Evolutionary conservation across 2,329 filamentous ascomycete genomes (phyloP), one percentile per base, ranked within the genome.

Genomic region (Graphiopsis chlorocephala): DNA sequence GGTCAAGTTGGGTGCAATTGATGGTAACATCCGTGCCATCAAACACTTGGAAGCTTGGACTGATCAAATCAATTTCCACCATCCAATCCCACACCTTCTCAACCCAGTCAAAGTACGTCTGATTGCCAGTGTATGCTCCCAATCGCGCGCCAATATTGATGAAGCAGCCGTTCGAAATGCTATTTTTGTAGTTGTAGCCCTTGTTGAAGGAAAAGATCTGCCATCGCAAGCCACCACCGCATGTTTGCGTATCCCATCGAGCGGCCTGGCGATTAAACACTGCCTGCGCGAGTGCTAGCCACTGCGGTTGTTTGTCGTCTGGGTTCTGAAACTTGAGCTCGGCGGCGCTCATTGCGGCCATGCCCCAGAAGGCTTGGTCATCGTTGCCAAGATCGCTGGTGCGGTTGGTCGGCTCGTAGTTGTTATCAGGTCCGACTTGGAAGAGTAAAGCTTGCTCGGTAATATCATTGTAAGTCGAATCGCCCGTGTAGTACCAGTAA

Each of bases 401-500:
- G 61, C 76, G 75, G 61, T 77, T 78, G 12, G 68, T 65, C 2
- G 87, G 87, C 83, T 86, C 86, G 76, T 84, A 90, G 67, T 88
- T 83, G 11, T 75, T 72, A 64, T 81, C 79, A n/a, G 82, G 77
- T 14, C 86, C 87, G 25, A 82, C 80, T 72, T 90, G 87, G 72
- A 83, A 84, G 15, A 86, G 73, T 72, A 90, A 77, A 3, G 83
- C 86, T 67, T 86, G 72, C 65, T 80, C 85, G 15, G 87, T 78
- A 12, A 85, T 80, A 11, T 82, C 73, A 74, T 90, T 90, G 78
- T 88, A 90, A 60, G 82, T 83, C 3, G 78, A 73, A 74, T 91
- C 88, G 63, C 86, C 87, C 0, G 88, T 90, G 63, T 85, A 82
- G 67, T 88, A 84, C 85, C 87, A 89, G 75, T 91, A 91, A 75